Conservation (phyloP, 768 basidiomycete species). For the Trametes sanguinea region DNA sequence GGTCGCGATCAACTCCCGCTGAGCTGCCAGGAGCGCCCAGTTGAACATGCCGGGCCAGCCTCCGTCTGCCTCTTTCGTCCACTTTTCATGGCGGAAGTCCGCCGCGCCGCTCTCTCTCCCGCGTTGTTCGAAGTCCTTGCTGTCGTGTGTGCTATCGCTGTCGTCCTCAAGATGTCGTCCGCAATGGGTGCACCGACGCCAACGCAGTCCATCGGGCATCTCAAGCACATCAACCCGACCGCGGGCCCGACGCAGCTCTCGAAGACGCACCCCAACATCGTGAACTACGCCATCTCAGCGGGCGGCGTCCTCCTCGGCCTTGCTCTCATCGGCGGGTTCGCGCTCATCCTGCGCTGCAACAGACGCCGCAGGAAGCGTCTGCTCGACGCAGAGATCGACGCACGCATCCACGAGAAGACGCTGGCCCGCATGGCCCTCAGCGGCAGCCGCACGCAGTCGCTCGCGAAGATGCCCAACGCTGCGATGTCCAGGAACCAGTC, state of each 20-base stretch:
- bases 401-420: slow-evolving; percentile 9
- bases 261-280: slow-evolving; percentile 15
- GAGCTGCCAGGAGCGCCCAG: too few relatives aligned
- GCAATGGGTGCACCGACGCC: not conserved
- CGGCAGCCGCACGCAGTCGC: slow-evolving; percentile 8
- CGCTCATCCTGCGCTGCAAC: slow-evolving; percentile 11
- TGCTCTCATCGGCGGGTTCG: slow-evolving; percentile 10
- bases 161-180: not conserved
- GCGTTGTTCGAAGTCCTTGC: too few relatives aligned
- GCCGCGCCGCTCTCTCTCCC: too few relatives aligned
- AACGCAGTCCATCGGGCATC: slow-evolving; percentile 3
- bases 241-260: slow-evolving; percentile 13
- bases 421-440: not conserved
- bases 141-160: too few relatives aligned
- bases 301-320: slow-evolving; percentile 16
- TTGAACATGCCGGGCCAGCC: not conserved
- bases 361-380: slow-evolving; percentile 9
- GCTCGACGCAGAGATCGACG: slow-evolving; percentile 16
- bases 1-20: too few relatives aligned
- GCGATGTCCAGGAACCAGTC: not conserved
- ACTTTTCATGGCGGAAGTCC: too few relatives aligned
- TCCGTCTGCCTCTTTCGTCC: not conserved
- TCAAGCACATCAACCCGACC: slow-evolving; percentile 3
- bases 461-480: slow-evolving; percentile 4
- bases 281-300: slow-evolving; percentile 19